phyloP scores from a whole-genome alignment of 257 asterid genomes.

The Handroanthus guayacan region DNA sequence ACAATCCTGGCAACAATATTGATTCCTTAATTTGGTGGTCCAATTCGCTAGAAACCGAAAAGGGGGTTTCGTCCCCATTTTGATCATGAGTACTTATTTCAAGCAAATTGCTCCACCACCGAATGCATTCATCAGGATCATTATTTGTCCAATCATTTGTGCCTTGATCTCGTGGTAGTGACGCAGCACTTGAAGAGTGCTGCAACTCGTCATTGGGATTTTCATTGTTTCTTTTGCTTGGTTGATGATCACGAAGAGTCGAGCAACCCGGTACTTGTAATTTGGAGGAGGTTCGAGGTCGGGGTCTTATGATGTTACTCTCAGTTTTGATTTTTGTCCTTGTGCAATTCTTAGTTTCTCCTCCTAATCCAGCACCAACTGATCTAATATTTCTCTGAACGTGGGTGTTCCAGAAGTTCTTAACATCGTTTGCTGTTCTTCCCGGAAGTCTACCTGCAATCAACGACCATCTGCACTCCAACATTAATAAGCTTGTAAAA shows the following conservation, averaged over 20 bases:
- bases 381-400: slow-evolving; percentile 35
- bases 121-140: slow-evolving; percentile 21
- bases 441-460: slow-evolving; percentile 75
- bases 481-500: too few relatives aligned
- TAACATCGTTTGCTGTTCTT: slow-evolving; percentile 66
- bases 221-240: neutral
- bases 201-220: neutral
- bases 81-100: slow-evolving; percentile 5
- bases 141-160: too few relatives aligned
- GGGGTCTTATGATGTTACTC: slow-evolving; percentile 28
- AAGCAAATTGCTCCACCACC: slow-evolving; percentile 41
- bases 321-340: neutral
- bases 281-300: slow-evolving; percentile 40
- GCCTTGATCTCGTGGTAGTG: neutral
- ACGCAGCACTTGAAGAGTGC: neutral
- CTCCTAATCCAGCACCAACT: neutral
- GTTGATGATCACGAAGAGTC: neutral
- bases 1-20: too few relatives aligned
- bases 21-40: too few relatives aligned
- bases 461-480: slow-evolving; percentile 53
- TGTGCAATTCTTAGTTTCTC: neutral
- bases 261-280: neutral
- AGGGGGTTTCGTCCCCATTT: neutral
- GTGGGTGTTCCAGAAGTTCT: slow-evolving; percentile 68
- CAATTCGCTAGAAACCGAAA: too few relatives aligned